These are phyloP conservation scores for Coemansia javaensis DNA, from an alignment of 192 early-diverging fungal genomes.

Conservation along the genomic window DNA sequence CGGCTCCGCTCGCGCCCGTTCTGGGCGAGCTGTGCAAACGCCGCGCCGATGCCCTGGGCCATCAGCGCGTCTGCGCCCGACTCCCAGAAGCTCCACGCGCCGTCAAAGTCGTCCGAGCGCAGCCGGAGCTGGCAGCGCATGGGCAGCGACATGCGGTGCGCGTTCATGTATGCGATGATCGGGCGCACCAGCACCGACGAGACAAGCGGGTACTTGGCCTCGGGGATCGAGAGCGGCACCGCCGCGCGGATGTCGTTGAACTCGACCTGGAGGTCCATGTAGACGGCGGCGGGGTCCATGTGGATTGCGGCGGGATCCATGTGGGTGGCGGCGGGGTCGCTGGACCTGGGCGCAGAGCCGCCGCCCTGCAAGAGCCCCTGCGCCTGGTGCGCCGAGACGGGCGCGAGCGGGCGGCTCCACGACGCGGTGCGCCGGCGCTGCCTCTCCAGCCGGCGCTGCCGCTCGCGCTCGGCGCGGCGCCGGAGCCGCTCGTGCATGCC, in stretches of 20 bases:
- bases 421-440: slow-evolving; percentile 45
- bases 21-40: slow-evolving; percentile 69
- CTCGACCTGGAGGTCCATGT: slow-evolving; percentile 75
- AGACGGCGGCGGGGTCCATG: slow-evolving; percentile 24
- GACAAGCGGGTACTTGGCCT: slow-evolving; percentile 69
- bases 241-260: slow-evolving; percentile 89
- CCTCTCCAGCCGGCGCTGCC: slow-evolving; percentile 32
- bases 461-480: slow-evolving; percentile 38
- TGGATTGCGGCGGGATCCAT: not conserved
- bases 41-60: slow-evolving; percentile 77
- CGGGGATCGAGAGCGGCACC: slow-evolving; percentile 62
- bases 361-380: slow-evolving; percentile 1
- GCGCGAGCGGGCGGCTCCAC: slow-evolving; percentile 40
- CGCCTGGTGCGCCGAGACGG: slow-evolving; percentile 19
- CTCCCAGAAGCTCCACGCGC: slow-evolving; percentile 87
- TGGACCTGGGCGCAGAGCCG: not conserved
- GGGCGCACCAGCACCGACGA: slow-evolving; percentile 84
- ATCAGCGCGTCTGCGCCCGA: slow-evolving; percentile 70
- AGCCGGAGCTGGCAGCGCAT: slow-evolving; percentile 77
- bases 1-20: slow-evolving; percentile 78
- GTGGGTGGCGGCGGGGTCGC: not conserved
- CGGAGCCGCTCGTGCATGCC: slow-evolving; percentile 27
- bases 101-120: slow-evolving; percentile 80
- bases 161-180: slow-evolving; percentile 91
- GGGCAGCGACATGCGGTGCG: slow-evolving; percentile 78